Percentiles rank a stretch among this genome's conserved stretches.
Evolutionary conservation across 1,284 basidiomycete species (phyloP).

Genomic region (Cryptococcus sp.): DNA sequence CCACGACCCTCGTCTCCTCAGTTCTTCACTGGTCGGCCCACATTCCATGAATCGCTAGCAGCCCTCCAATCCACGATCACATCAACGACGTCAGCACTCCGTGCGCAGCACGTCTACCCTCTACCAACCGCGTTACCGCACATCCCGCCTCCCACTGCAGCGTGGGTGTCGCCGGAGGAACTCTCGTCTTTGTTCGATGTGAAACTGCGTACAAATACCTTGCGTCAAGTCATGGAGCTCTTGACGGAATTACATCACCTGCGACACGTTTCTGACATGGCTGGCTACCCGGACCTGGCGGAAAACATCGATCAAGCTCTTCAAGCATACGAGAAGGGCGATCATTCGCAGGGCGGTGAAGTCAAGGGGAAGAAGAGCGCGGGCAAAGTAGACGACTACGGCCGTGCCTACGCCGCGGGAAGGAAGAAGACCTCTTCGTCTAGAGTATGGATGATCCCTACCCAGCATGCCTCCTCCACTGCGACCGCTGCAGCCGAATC

Average conservation of each 20-base stretch:
- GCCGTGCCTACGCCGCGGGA: conserved; percentile 79
- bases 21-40: conserved; percentile 84
- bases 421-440: conserved; percentile 83
- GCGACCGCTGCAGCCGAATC: background rate
- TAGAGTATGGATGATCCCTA: conserved; percentile 91
- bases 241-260: conserved; percentile 74
- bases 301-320: conserved; percentile 61
- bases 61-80: conserved; percentile 68
- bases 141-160: conserved; percentile 62
- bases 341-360: background rate
- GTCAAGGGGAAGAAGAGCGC: conserved; percentile 56
- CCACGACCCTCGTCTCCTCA: conserved; percentile 62
- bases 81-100: conserved; percentile 63
- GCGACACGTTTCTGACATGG: conserved; percentile 66
- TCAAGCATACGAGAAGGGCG: conserved; percentile 63
- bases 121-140: conserved; percentile 69
- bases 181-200: conserved; percentile 64
- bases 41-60: conserved; percentile 72
- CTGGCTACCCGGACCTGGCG: conserved; percentile 65
- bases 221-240: conserved; percentile 66
- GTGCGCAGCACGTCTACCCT: conserved; percentile 69
- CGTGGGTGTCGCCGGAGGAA: conserved; percentile 69
- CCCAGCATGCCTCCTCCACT: conserved; percentile 51
- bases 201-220: conserved; percentile 69
- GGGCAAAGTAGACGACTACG: conserved; percentile 66